Conservation (phyloP, 768 basidiomycete species). For the Pisolithus orientalis region DNA sequence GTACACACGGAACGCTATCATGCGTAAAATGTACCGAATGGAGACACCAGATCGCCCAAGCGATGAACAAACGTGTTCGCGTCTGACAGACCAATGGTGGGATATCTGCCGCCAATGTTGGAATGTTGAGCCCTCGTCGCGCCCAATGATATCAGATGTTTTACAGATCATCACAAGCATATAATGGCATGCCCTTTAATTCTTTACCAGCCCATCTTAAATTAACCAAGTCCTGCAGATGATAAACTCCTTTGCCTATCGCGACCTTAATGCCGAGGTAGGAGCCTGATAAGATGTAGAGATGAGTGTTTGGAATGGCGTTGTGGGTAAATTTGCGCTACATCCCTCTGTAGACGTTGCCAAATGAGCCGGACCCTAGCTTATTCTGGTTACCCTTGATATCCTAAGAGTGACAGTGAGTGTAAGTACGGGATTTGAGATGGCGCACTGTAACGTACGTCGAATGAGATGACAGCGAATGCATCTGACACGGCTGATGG, state of each 20-base stretch:
- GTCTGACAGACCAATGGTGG: background rate
- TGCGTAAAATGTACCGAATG: background rate
- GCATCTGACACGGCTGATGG: slow-evolving; percentile 46
- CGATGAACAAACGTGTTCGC: background rate
- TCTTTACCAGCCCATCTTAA: no score
- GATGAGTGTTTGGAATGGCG: background rate
- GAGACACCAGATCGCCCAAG: background rate
- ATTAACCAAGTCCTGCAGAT: background rate
- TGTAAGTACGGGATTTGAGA: background rate
- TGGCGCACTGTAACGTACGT: slow-evolving; percentile 39
- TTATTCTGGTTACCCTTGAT: slow-evolving; percentile 86
- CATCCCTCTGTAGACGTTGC: slow-evolving; percentile 79
- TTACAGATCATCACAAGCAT: background rate
- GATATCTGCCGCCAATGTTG: background rate
- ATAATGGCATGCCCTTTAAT: background rate
- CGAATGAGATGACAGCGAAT: slow-evolving; percentile 85
- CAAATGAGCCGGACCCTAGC: slow-evolving; percentile 88
- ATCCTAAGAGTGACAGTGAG: slow-evolving; percentile 43
- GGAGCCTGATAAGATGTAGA: slow-evolving; percentile 41
- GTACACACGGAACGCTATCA: background rate
- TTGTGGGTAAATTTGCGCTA: slow-evolving; percentile 11
- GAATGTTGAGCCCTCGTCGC: background rate
- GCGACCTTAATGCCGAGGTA: slow-evolving; percentile 97
- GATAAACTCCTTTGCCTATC: slow-evolving; percentile 30
- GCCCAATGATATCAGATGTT: background rate